Base-by-base conservation (phyloP, 192 early-diverging fungal species). In the Coemansia sp. region DNA sequence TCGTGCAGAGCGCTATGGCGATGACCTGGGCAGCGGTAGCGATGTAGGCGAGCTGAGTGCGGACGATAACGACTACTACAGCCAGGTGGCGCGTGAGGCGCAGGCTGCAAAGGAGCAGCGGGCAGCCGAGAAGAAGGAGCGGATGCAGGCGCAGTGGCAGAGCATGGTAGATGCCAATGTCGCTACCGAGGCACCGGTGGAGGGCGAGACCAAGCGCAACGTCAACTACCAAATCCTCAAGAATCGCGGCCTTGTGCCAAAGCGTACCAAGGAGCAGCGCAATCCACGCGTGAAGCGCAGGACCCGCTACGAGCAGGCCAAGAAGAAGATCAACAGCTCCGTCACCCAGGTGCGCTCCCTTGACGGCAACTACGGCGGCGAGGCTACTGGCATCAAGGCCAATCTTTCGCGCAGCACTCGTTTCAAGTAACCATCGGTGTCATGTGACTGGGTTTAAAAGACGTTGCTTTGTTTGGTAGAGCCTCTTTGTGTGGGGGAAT, bases 261-360 rank as follows among this genome's bases (percentile, higher is more conserved):
- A 86, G 53, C 91, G 97, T 57, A 89, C 87, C 71, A 95, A 96
- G 86, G 91, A 93, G 43, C 82, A 92, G 67, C 88, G 93, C 72
- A 98, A 98, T 78, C 87, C 93, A 53, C 88, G 97, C 72, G 94
- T 98, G 69, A 95, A 95, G 84, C 86, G 91, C 58, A 83, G 91
- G 21, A 86, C 86, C 67, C 90, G 90, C 80, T 98, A 85, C 83
- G 95, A 93, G 65, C 83, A 87, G 76, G 90, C 90, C 39, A 83
- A 87, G 77, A 98, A 97, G 87, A 94, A 92, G 68, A 81, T 98
- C 66, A 83, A 84, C 58, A 91, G 87, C 57, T 74, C 90, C 72
- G 86, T 85, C 67, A 74, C 84, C 22, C 86, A 95, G 32, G 86
- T 85, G 57, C 88, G 90, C 56, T 71, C 86, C 63, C 82, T 81